These are phyloP conservation scores for Monilinia vaccinii-corymbosi DNA, from an alignment of 2,329 filamentous ascomycete genomes.

Conservation along the genomic window DNA sequence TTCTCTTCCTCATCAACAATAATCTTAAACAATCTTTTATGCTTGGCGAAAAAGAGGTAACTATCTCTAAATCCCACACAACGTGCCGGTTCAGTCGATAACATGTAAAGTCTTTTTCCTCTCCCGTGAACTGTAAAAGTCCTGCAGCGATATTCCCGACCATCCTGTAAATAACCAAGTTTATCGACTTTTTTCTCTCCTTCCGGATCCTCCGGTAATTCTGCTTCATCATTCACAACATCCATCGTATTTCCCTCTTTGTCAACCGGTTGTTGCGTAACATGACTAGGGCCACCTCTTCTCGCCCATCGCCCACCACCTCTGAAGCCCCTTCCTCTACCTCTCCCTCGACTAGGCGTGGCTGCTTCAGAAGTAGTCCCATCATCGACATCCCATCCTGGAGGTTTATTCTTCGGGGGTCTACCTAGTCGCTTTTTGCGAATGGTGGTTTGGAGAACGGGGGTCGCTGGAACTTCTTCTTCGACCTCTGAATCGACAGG, in stretches of 20 bases:
- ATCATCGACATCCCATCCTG: constrained; percentile 61
- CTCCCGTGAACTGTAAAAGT: constrained; percentile 86
- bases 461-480: constrained; percentile 30
- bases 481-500: constrained; percentile 31
- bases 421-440: constrained; percentile 71
- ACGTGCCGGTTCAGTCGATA: constrained; percentile 93
- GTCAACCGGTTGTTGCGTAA: constrained; percentile 78
- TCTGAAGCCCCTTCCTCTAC: constrained; percentile 52
- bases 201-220: constrained; percentile 74
- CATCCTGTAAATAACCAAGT: constrained; percentile 70
- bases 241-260: constrained; percentile 89
- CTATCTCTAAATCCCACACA: constrained; percentile 97
- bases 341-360: constrained; percentile 42
- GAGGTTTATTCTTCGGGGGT: constrained; percentile 74
- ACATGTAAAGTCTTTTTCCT: constrained; percentile 86
- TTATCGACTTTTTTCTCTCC: constrained; percentile 94
- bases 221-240: constrained; percentile 86
- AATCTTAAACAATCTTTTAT: constrained; percentile 93
- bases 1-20: constrained; percentile 98
- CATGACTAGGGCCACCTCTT: constrained; percentile 60
- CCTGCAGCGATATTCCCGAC: constrained; percentile 86
- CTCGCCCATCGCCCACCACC: constrained; percentile 59
- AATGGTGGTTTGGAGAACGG: constrained; percentile 38
- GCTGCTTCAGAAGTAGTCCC: constrained; percentile 37
- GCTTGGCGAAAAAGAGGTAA: constrained; percentile 98